Evolutionary conservation across 306 rosid species (phyloP).

Genomic region (Lotus japonicus): DNA sequence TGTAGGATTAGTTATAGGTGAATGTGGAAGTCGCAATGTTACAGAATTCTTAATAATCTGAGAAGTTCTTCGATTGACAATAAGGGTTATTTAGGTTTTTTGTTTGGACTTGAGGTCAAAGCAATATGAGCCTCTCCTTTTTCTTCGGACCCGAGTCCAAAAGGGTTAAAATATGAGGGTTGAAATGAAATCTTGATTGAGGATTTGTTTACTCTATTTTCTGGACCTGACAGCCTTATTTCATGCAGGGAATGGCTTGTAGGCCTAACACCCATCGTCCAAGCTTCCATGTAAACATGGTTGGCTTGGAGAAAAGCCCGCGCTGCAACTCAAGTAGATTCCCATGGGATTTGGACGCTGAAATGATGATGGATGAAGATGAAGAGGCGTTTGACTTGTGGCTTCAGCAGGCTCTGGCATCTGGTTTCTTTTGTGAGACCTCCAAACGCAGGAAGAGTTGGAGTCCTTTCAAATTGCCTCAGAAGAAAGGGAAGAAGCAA

Average conservation of each 20-base stretch:
- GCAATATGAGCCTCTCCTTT: background rate
- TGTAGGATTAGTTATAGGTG: background rate
- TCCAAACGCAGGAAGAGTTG: constrained; percentile 95
- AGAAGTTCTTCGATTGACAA: background rate
- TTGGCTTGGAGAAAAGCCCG: constrained; percentile 86
- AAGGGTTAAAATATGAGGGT: background rate
- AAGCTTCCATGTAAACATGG: constrained; percentile 97
- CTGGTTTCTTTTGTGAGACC: constrained; percentile 84
- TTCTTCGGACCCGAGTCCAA: background rate
- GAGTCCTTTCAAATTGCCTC: constrained; percentile 90
- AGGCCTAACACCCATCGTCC: constrained; percentile 96
- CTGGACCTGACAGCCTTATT: constrained; percentile 9
- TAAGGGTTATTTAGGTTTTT: background rate
- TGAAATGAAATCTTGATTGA: background rate
- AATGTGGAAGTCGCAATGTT: background rate
- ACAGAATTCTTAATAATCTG: background rate
- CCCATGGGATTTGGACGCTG: constrained; percentile 96
- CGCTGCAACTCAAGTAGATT: constrained; percentile 73
- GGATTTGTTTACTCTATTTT: background rate
- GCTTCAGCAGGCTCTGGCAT: constrained; percentile 97
- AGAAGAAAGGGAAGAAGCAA: constrained; percentile 81
- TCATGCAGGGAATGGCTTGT: constrained; percentile 92
- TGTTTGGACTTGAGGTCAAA: background rate
- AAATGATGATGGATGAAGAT: constrained; percentile 92
- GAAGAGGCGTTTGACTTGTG: constrained; percentile 90